phyloP scores from a whole-genome alignment of 2,329 filamentous ascomycete genomes.

The Aureobasidium sp. region DNA sequence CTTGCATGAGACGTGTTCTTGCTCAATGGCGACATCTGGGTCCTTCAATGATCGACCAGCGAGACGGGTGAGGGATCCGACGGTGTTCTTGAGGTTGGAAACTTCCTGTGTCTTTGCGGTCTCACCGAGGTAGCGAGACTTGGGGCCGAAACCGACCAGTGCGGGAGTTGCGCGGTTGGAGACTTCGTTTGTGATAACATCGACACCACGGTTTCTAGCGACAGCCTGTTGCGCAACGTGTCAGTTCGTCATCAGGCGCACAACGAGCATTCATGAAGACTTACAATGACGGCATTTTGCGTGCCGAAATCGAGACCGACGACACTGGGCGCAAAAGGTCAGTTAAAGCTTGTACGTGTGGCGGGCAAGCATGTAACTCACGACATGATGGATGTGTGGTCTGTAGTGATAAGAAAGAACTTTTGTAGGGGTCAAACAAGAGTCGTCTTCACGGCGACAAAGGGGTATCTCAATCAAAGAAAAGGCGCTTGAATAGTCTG shows the following conservation, averaged over 20 bases:
- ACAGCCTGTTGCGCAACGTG: conserved; percentile 51
- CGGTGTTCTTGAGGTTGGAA: conserved; percentile 98
- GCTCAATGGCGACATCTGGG: conserved; percentile 87
- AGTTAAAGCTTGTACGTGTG: conserved; percentile 16
- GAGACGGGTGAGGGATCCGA: conserved; percentile 85
- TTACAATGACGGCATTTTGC: conserved; percentile 80
- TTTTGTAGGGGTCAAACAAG: conserved; percentile 4
- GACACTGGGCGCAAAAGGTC: conserved; percentile 20
- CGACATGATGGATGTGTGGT: conserved; percentile 8
- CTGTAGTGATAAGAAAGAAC: conserved; percentile 1
- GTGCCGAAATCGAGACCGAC: conserved; percentile 90
- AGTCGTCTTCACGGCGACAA: conserved; percentile 9
- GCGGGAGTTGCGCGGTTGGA: conserved; percentile 98
- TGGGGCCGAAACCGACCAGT: conserved; percentile 89
- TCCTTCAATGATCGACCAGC: conserved; percentile 80
- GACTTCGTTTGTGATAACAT: conserved; percentile 98
- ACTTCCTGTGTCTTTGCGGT: conserved; percentile 97
- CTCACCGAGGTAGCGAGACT: conserved; percentile 90
- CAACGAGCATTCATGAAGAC: not conserved
- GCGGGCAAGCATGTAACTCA: not conserved
- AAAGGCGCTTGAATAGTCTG: conserved; percentile 12
- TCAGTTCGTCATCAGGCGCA: conserved; percentile 15
- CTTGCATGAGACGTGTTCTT: conserved; percentile 78
- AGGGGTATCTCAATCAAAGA: conserved; percentile 14
- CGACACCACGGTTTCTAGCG: conserved; percentile 95